Percentiles rank a stretch among this genome's conserved stretches.
These are phyloP conservation scores for Fusarium drepaniforme DNA, from an alignment of 2,329 filamentous ascomycete genomes.

Conservation along the genomic window DNA sequence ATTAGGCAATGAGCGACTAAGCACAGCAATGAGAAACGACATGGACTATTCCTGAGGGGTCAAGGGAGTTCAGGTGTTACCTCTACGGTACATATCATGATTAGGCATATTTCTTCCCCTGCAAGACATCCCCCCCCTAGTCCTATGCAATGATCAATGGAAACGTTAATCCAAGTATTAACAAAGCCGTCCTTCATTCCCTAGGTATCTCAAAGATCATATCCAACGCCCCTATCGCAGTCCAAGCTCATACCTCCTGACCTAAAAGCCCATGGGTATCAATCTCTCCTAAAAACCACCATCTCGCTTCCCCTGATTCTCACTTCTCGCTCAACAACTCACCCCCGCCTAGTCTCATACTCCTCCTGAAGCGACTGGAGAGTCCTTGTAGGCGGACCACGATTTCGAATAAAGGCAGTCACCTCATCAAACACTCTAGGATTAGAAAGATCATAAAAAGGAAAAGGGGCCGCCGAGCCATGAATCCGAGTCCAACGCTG, in stretches of 20 bases:
- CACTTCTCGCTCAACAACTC: background rate
- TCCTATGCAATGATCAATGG: background rate
- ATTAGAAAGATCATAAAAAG: background rate
- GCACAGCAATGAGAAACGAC: background rate
- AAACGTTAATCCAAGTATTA: background rate
- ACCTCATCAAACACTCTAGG: background rate
- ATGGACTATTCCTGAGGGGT: background rate
- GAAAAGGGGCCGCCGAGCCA: background rate
- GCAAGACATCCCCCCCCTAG: background rate
- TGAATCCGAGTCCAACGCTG: background rate
- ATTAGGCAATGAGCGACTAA: constrained; percentile 27
- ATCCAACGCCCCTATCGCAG: background rate
- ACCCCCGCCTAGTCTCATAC: background rate
- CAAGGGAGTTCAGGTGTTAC: background rate
- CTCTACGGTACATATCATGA: background rate
- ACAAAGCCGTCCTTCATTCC: background rate
- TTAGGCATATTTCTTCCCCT: background rate
- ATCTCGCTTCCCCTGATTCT: background rate
- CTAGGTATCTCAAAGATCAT: background rate
- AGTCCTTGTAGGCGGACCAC: background rate
- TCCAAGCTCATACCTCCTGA: background rate
- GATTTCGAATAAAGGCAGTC: background rate
- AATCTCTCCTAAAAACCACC: background rate
- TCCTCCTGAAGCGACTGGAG: background rate
- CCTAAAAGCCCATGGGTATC: background rate